Evolutionary conservation across 441 rosid species (phyloP).

Genomic region (Pelargonium australe): DNA sequence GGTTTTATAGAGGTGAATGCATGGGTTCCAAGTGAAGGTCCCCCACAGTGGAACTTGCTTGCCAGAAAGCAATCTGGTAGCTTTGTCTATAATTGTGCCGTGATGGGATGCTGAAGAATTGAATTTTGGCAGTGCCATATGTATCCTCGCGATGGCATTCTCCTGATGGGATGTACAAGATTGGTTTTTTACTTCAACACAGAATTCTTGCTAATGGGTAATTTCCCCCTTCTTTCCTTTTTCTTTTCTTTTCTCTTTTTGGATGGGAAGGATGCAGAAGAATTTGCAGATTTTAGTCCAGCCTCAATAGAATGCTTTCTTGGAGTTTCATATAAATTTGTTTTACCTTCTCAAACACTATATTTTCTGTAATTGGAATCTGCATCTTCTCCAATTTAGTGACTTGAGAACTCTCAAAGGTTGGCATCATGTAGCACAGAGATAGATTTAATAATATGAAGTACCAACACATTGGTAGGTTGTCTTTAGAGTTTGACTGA

Average conservation of each 20-base stretch:
- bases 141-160: conserved; percentile 25
- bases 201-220: conserved; percentile 47
- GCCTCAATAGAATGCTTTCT: conserved; percentile 44
- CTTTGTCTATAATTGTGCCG: conserved; percentile 97
- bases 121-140: conserved; percentile 25
- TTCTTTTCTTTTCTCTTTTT: conserved; percentile 29
- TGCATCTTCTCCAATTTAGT: conserved; percentile 42
- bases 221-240: conserved; percentile 32
- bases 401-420: conserved; percentile 35
- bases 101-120: conserved; percentile 83
- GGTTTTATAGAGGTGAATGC: conserved; percentile 80
- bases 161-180: conserved; percentile 37
- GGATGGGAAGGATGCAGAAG: conserved; percentile 37
- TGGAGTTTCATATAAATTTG: conserved; percentile 22
- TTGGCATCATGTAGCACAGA: conserved; percentile 41
- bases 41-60: conserved; percentile 71
- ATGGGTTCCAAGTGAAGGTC: conserved; percentile 79
- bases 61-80: conserved; percentile 64
- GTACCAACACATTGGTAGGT: conserved; percentile 46
- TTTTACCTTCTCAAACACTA: conserved; percentile 24
- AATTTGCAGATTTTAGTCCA: conserved; percentile 43
- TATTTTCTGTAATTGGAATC: conserved; percentile 39
- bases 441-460: conserved; percentile 51
- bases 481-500: conserved; percentile 34
- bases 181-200: conserved; percentile 35